These are phyloP conservation scores for Pleurotus salmoneostramineus DNA, from an alignment of 768 basidiomycete species.

Conservation along the genomic window DNA sequence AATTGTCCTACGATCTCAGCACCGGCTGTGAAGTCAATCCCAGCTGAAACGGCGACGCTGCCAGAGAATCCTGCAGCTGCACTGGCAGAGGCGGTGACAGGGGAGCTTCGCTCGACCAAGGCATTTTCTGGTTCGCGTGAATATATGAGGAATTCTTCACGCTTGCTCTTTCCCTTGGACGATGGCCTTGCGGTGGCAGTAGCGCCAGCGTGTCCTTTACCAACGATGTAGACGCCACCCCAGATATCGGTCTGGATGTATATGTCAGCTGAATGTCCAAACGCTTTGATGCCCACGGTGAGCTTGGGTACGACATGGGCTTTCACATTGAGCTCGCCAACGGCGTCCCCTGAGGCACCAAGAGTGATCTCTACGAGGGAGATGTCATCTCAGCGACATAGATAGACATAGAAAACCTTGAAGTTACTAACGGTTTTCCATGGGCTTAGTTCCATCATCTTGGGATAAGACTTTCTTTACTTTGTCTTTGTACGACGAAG, in stretches of 20 bases:
- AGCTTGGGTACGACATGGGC: not conserved
- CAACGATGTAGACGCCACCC: not conserved
- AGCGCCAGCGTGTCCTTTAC: not conserved
- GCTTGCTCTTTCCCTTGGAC: not conserved
- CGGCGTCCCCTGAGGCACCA: not conserved
- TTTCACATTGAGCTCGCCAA: not conserved
- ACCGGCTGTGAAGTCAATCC: not conserved
- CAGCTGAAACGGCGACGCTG: not conserved
- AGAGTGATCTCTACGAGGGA: not conserved
- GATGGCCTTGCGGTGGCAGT: not conserved
- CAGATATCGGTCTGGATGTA: not conserved
- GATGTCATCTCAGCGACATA: not conserved
- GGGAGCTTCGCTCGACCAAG: not conserved
- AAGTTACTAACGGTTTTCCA: not conserved
- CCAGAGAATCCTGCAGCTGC: not conserved
- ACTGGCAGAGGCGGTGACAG: not conserved
- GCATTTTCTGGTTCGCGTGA: not conserved
- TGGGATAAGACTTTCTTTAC: not conserved
- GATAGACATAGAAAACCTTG: not conserved
- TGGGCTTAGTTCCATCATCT: not conserved
- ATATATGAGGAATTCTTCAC: not conserved
- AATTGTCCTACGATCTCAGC: not conserved
- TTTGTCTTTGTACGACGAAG: not conserved
- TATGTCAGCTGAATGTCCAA: not conserved
- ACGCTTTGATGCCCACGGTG: not conserved